A percentile compares a stretch with the other conserved stretches of the same genome.
phyloP scores from a whole-genome alignment of 2,329 filamentous ascomycete species.

The Trichoderma koningii region DNA sequence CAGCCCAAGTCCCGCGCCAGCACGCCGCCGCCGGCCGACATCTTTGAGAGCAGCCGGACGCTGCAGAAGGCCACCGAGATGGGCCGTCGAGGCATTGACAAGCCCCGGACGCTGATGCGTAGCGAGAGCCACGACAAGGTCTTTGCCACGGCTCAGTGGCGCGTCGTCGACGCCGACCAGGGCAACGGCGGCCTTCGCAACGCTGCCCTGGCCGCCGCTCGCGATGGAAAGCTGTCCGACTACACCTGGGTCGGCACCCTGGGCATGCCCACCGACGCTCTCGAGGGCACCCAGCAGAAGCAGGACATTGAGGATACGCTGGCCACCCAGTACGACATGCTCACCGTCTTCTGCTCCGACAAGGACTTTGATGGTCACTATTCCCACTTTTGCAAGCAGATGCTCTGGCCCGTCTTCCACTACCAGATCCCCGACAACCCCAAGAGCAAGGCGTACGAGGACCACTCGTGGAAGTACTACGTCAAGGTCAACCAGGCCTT shows the following conservation, averaged over 20 bases:
- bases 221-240: constrained; percentile 69
- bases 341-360: constrained; percentile 84
- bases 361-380: constrained; percentile 95
- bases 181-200: constrained; percentile 92
- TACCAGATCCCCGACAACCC: constrained; percentile 98
- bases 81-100: constrained; percentile 58
- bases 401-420: constrained; percentile 96
- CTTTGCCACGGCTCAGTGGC: constrained; percentile 80
- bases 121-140: constrained; percentile 68
- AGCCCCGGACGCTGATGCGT: constrained; percentile 54
- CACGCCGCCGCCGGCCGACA: constrained; percentile 72
- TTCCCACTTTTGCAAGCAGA: constrained; percentile 94
- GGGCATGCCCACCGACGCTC: constrained; percentile 88
- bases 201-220: constrained; percentile 75
- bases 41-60: constrained; percentile 67
- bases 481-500: constrained; percentile 91
- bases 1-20: constrained; percentile 77
- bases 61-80: constrained; percentile 60
- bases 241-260: constrained; percentile 90
- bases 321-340: constrained; percentile 76
- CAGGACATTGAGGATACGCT: constrained; percentile 81
- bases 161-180: constrained; percentile 80
- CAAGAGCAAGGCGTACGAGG: constrained; percentile 96
- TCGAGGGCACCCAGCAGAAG: constrained; percentile 72
- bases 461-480: constrained; percentile 96